Conservation (phyloP, 2,329 filamentous ascomycete genomes). For the Fusarium newnesense region DNA sequence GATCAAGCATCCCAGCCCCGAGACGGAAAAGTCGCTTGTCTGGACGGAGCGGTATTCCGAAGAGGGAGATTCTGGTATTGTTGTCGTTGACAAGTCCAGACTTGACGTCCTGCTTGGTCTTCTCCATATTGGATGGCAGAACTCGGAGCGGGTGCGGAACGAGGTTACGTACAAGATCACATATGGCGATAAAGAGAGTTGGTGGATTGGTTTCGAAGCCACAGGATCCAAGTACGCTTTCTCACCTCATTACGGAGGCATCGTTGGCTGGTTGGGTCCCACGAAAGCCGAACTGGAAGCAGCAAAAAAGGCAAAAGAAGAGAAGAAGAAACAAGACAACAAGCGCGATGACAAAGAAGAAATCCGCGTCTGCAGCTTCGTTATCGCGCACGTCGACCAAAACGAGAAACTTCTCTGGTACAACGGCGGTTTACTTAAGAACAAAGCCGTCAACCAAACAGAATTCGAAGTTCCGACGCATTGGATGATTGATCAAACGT, state of each 20-base stretch:
- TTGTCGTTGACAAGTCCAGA: constrained; percentile 54
- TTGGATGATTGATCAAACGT: constrained; percentile 54
- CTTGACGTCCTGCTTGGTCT: constrained; percentile 51
- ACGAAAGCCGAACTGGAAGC: constrained; percentile 1
- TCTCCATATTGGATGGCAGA: constrained; percentile 58
- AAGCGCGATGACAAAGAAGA: constrained; percentile 14
- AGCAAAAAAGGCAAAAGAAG: background rate
- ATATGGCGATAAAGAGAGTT: constrained; percentile 59
- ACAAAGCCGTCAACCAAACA: constrained; percentile 47
- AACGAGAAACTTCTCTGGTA: constrained; percentile 53
- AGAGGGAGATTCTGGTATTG: constrained; percentile 55
- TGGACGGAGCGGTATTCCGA: constrained; percentile 55
- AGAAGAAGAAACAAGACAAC: background rate
- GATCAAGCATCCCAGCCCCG: constrained; percentile 48
- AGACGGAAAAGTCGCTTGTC: constrained; percentile 49
- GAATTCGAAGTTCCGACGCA: constrained; percentile 50
- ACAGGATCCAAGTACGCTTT: constrained; percentile 52
- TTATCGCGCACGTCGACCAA: constrained; percentile 56
- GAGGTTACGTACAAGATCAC: constrained; percentile 54
- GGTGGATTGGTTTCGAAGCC: constrained; percentile 58
- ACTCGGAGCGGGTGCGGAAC: constrained; percentile 52
- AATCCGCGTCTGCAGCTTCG: constrained; percentile 52
- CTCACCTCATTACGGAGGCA: constrained; percentile 54
- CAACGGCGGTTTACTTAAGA: constrained; percentile 56
- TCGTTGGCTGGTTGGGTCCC: constrained; percentile 49